phyloP scores from a whole-genome alignment of 2,329 filamentous ascomycete genomes.

The Nemania diffusa region DNA sequence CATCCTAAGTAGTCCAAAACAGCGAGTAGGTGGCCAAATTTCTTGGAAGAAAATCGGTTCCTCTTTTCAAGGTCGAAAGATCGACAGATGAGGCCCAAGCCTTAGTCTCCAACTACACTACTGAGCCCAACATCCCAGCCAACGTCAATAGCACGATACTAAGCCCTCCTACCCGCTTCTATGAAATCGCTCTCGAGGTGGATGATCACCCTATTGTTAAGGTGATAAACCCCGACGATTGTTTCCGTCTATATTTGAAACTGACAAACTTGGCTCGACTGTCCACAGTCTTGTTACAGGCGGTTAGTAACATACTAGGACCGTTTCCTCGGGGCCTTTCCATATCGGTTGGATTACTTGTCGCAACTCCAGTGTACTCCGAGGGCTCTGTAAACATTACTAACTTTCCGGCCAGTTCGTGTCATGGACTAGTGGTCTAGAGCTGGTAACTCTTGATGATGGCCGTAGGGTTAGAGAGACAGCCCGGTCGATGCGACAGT shows the following conservation, averaged over 20 bases:
- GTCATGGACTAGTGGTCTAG: slow-evolving; percentile 74
- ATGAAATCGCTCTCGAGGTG: slow-evolving; percentile 67
- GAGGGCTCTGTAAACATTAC: slow-evolving; percentile 57
- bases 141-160: slow-evolving; percentile 56
- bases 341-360: slow-evolving; percentile 65
- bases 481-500: slow-evolving; percentile 63
- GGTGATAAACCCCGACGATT: slow-evolving; percentile 72
- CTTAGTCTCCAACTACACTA: slow-evolving; percentile 61
- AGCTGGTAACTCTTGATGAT: slow-evolving; percentile 73
- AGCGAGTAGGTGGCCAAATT: slow-evolving; percentile 62
- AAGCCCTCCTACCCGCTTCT: slow-evolving; percentile 59
- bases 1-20: slow-evolving; percentile 58
- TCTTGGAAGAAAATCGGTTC: slow-evolving; percentile 72
- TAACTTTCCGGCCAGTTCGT: slow-evolving; percentile 67
- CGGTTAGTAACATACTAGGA: slow-evolving; percentile 65
- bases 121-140: slow-evolving; percentile 55
- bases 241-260: slow-evolving; percentile 72
- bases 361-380: slow-evolving; percentile 70
- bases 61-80: slow-evolving; percentile 65
- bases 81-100: slow-evolving; percentile 55
- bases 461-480: slow-evolving; percentile 67
- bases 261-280: slow-evolving; percentile 67
- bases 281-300: slow-evolving; percentile 65
- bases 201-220: slow-evolving; percentile 60
- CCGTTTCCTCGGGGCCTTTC: slow-evolving; percentile 69